Evolutionary conservation across 2,329 filamentous ascomycete genomes (phyloP), one percentile per base, ranked within the genome.

Genomic region (Cryphonectria radicalis): DNA sequence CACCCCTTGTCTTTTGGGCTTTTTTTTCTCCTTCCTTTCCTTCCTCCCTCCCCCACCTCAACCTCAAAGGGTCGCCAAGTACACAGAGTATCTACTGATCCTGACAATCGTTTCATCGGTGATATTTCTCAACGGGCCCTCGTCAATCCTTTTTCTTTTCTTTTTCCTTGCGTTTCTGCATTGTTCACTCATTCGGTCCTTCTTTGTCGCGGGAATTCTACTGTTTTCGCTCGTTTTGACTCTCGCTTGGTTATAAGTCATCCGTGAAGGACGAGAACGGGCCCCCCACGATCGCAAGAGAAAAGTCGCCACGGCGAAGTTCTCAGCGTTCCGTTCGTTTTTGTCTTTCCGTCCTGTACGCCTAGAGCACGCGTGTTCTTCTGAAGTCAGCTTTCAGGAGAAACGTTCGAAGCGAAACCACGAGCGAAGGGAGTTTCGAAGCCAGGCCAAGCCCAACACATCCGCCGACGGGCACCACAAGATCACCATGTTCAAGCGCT

Each of bases 401-500:
- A 72, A 67, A 53, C 67, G 68, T 67, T 62, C 42, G 69, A 71
- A 60, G 71, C 66, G 37, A 67, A 67, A 66, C 60, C 37, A 69
- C 66, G 67, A 69, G 65, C 70, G 53, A 72, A 69, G 67, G 55
- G 59, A 68, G 60, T 42, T 73, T 69, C 70, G 70, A 55, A 63
- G 65, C 53, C 67, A 68, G 43, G 68, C 35, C 70, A 71, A 70
- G 63, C 59, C 60, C 63, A 66, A 57, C n/a, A 69, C 40, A 68
- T 28, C 71, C 66, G 67, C 67, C 69, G 67, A 70, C 68, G 17
- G 22, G 4, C 55, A 63, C 42, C 43, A 80, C 79, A 72, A 76
- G 78, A 73, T 80, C 85, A 86, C 81, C 82, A 97, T 97, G 93
- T 97, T 97, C 88, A 97, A 94, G 86, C 93, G 93, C 81, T 95